Conservation (phyloP, 805 yeast genomes). For the Metschnikowia similis region DNA sequence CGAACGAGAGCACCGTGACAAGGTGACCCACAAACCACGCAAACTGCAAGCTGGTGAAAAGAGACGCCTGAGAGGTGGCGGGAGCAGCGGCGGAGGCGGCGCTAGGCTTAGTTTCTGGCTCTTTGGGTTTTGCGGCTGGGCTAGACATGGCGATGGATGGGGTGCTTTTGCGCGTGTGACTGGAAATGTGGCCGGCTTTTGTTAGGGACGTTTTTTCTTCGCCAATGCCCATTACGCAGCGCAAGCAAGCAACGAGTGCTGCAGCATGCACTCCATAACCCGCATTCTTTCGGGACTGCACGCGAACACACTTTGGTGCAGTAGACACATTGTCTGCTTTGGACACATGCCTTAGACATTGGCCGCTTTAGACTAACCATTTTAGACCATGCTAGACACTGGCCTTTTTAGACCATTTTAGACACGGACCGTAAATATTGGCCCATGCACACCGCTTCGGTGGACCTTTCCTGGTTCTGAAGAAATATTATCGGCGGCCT, state of each 20-base stretch:
- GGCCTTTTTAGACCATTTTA: too few relatives aligned
- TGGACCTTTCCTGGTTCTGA: too few relatives aligned
- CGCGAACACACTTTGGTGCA: neutral
- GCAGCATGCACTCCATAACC: neutral
- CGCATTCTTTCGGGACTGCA: neutral
- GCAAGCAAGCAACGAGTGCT: constrained; percentile 1
- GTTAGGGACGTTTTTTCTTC: neutral
- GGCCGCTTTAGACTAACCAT: too few relatives aligned
- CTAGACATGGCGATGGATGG: neutral
- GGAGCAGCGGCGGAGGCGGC: neutral
- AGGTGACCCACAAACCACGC: constrained; percentile 64
- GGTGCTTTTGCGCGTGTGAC: neutral
- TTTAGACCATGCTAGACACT: too few relatives aligned
- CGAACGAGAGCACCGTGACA: constrained; percentile 28
- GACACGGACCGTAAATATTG: too few relatives aligned
- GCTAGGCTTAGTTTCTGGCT: neutral
- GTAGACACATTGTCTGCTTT: too few relatives aligned
- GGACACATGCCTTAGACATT: too few relatives aligned
- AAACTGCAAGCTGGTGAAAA: constrained; percentile 52
- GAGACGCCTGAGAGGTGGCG: neutral
- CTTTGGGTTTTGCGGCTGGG: neutral
- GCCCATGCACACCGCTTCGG: too few relatives aligned
- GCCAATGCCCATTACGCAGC: constrained; percentile 2
- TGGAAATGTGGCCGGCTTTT: neutral
- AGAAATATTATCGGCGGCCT: too few relatives aligned